Evolutionary conservation across 148 eudicot genomes (phyloP).

Genomic region (Vaccinium vitisidaea): DNA sequence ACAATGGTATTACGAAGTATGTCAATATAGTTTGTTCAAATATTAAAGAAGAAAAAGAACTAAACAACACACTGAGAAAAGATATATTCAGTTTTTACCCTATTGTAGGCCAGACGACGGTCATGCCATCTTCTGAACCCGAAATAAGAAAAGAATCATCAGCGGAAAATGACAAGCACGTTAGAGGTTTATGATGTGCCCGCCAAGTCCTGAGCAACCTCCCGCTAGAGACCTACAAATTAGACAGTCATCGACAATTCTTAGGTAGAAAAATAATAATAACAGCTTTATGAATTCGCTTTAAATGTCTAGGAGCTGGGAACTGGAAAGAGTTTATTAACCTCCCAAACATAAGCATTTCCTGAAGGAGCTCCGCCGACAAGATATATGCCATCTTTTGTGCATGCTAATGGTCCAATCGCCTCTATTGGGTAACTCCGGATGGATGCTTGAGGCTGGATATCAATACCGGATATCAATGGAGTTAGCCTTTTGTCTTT

Average conservation of each 20-base stretch:
- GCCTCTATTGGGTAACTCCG: conserved; percentile 24
- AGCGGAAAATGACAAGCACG: conserved; percentile 22
- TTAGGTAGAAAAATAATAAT: neutral
- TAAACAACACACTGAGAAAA: neutral
- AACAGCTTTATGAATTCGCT: neutral
- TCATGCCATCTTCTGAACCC: conserved; percentile 26
- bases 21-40: neutral
- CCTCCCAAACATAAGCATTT: conserved; percentile 28
- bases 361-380: conserved; percentile 30
- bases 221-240: conserved; percentile 21
- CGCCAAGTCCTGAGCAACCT: conserved; percentile 22
- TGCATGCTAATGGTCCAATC: conserved; percentile 22
- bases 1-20: neutral
- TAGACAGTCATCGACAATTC: neutral
- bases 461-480: neutral
- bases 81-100: neutral
- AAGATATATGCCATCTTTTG: conserved; percentile 25
- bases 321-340: neutral
- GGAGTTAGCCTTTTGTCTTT: too few species aligned
- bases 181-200: conserved; percentile 18
- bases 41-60: neutral
- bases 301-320: neutral
- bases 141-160: conserved; percentile 28
- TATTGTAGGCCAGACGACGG: conserved; percentile 23
- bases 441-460: conserved; percentile 22